These are phyloP conservation scores for Aspergillus pseudoterreus DNA, from an alignment of 2,329 filamentous ascomycete genomes.

Conservation along the genomic window DNA sequence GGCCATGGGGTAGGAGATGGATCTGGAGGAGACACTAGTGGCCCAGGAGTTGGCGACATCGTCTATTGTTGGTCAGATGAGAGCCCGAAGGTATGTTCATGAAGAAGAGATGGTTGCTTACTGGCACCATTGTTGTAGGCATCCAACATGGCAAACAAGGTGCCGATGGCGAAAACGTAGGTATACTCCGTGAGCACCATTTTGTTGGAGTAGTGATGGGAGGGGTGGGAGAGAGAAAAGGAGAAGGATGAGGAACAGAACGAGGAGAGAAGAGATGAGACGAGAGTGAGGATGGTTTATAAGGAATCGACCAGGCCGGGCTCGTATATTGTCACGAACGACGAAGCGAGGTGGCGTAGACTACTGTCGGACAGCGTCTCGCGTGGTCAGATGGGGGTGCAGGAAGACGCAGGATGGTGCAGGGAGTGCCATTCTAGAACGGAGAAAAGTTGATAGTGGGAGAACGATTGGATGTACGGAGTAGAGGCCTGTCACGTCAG, in stretches of 20 bases:
- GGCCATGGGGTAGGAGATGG: conserved; percentile 39
- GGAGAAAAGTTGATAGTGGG: too few species aligned
- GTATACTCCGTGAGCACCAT: conserved; percentile 62
- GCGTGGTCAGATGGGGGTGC: too few species aligned
- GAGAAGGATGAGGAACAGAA: not conserved
- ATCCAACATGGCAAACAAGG: conserved; percentile 70
- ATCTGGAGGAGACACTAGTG: conserved; percentile 76
- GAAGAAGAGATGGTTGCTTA: conserved; percentile 38
- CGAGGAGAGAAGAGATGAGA: not conserved
- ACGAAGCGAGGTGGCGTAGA: too few species aligned
- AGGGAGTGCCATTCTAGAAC: too few species aligned
- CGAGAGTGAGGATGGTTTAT: not conserved
- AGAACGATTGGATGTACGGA: too few species aligned
- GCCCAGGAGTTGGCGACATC: conserved; percentile 85
- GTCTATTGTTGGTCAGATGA: conserved; percentile 33
- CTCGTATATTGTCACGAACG: too few species aligned
- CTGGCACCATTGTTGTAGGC: conserved; percentile 77
- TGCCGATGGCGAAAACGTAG: conserved; percentile 73
- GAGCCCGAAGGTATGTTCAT: not conserved
- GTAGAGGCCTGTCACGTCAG: too few species aligned
- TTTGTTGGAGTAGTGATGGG: conserved; percentile 25
- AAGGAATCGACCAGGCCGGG: not conserved
- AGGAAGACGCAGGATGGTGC: too few species aligned
- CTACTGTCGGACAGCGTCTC: too few species aligned
- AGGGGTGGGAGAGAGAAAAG: not conserved